These are phyloP conservation scores for Parafenestella ontariensis DNA, from an alignment of 2,329 filamentous ascomycete genomes.

Conservation along the genomic window DNA sequence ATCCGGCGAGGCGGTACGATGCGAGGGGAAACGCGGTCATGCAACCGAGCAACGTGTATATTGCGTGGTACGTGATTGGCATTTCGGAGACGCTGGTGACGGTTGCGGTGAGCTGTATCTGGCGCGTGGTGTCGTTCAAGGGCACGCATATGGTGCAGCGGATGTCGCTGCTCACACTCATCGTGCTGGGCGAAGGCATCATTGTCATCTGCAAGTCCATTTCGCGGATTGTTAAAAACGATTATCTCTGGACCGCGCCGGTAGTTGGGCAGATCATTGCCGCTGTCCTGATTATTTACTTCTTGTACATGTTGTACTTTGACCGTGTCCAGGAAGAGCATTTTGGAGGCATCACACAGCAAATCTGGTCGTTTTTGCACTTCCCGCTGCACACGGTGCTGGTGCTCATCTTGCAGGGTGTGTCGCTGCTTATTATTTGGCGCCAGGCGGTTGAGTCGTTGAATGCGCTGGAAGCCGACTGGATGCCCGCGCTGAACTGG, in stretches of 20 bases:
- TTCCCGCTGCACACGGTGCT: constrained; percentile 41
- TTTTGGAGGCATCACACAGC: constrained; percentile 44
- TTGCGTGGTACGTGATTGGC: constrained; percentile 61
- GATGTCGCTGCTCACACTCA: constrained; percentile 49
- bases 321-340: constrained; percentile 40
- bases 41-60: constrained; percentile 48
- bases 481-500: constrained; percentile 1
- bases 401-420: constrained; percentile 40
- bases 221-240: constrained; percentile 44
- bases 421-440: constrained; percentile 45
- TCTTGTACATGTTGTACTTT: constrained; percentile 47
- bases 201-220: constrained; percentile 47
- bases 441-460: constrained; percentile 34
- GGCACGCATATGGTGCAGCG: constrained; percentile 48
- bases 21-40: not conserved
- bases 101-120: constrained; percentile 39
- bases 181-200: constrained; percentile 50
- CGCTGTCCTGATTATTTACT: constrained; percentile 43
- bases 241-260: constrained; percentile 30
- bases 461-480: constrained; percentile 11
- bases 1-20: constrained; percentile 22
- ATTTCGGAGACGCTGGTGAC: constrained; percentile 40
- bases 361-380: constrained; percentile 41
- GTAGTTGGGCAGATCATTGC: constrained; percentile 45
- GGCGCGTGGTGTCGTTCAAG: constrained; percentile 47